Percentiles rank a stretch among this genome's conserved stretches.
These are phyloP conservation scores for Exophiala calicioides DNA, from an alignment of 2,329 filamentous ascomycete species.

Conservation along the genomic window DNA sequence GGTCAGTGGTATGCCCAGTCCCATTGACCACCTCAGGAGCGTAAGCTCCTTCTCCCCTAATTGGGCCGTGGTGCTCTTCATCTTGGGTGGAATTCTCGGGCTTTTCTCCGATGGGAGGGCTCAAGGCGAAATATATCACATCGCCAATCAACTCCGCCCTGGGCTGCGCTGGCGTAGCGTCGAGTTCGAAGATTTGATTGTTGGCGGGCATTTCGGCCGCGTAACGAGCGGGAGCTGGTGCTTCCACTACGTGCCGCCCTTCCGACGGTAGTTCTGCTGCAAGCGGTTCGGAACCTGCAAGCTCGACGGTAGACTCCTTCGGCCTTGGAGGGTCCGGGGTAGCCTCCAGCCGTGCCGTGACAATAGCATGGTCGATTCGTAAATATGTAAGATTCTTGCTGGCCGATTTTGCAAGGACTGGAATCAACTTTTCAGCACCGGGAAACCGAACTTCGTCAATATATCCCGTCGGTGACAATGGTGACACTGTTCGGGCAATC, in stretches of 20 bases:
- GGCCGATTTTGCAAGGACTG: slow-evolving; percentile 50
- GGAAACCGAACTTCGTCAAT: slow-evolving; percentile 41
- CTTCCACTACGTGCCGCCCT: slow-evolving; percentile 36
- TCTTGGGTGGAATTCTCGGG: slow-evolving; percentile 30
- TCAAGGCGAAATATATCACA: slow-evolving; percentile 36
- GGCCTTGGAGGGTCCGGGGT: slow-evolving; percentile 7
- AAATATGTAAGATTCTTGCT: slow-evolving; percentile 55
- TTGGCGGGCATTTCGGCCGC: slow-evolving; percentile 39
- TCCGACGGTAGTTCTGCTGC: slow-evolving; percentile 34
- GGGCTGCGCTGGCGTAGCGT: slow-evolving; percentile 38
- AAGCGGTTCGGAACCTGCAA: slow-evolving; percentile 21
- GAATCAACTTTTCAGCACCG: slow-evolving; percentile 57
- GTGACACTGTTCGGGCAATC: slow-evolving; percentile 20
- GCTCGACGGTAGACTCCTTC: slow-evolving; percentile 16
- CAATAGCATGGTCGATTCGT: slow-evolving; percentile 56
- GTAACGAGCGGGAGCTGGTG: slow-evolving; percentile 23
- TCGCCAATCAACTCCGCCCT: slow-evolving; percentile 41
- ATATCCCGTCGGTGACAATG: slow-evolving; percentile 24
- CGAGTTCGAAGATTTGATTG: slow-evolving; percentile 41
- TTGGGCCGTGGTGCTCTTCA: slow-evolving; percentile 21
- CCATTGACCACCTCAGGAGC: slow-evolving; percentile 29
- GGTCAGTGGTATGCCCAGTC: slow-evolving; percentile 1
- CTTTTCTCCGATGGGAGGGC: slow-evolving; percentile 39
- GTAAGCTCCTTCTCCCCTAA: slow-evolving; percentile 31
- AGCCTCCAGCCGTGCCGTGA: slow-evolving; percentile 48